A percentile compares a stretch with the other conserved stretches of the same genome.
These are phyloP conservation scores for Stenogyne calaminthoides DNA, from an alignment of 305 asterid species.

Conservation along the genomic window DNA sequence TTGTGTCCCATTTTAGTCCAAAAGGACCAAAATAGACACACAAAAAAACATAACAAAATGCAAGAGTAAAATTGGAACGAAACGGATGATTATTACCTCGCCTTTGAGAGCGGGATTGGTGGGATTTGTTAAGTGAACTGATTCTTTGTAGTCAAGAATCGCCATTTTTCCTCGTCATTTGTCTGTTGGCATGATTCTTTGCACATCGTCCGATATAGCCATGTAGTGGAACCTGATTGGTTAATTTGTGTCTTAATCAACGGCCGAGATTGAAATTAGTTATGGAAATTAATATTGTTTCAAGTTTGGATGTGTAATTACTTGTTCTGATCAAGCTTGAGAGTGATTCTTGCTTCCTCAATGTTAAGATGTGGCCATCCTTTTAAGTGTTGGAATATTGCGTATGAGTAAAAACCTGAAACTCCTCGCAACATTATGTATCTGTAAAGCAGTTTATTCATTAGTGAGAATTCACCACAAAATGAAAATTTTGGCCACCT, in stretches of 20 bases:
- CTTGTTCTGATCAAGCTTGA: conserved; percentile 47
- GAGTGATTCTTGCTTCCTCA: conserved; percentile 52
- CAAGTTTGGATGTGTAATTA: conserved; percentile 19
- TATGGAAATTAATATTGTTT: too few relatives aligned
- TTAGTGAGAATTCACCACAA: too few relatives aligned
- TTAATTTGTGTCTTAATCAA: too few relatives aligned
- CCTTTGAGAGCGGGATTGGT: conserved; percentile 42
- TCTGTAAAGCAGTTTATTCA: conserved; percentile 18
- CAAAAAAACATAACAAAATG: too few relatives aligned
- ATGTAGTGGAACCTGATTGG: conserved; percentile 62
- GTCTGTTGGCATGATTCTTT: conserved; percentile 55
- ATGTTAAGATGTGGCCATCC: conserved; percentile 60
- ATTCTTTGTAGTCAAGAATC: conserved; percentile 54
- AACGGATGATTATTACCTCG: conserved; percentile 36
- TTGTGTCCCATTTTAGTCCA: too few relatives aligned
- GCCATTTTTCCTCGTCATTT: conserved; percentile 44
- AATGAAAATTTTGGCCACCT: too few relatives aligned
- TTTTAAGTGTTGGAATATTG: conserved; percentile 49
- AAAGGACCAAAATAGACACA: too few relatives aligned
- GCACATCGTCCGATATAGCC: conserved; percentile 63
- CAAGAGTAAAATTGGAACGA: too few relatives aligned
- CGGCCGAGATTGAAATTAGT: neutral
- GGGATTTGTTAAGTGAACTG: conserved; percentile 47
- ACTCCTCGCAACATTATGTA: conserved; percentile 51
- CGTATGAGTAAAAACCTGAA: conserved; percentile 63